phyloP scores from a whole-genome alignment of 2,329 filamentous ascomycete species.

The Decorospora gaudefroyi region DNA sequence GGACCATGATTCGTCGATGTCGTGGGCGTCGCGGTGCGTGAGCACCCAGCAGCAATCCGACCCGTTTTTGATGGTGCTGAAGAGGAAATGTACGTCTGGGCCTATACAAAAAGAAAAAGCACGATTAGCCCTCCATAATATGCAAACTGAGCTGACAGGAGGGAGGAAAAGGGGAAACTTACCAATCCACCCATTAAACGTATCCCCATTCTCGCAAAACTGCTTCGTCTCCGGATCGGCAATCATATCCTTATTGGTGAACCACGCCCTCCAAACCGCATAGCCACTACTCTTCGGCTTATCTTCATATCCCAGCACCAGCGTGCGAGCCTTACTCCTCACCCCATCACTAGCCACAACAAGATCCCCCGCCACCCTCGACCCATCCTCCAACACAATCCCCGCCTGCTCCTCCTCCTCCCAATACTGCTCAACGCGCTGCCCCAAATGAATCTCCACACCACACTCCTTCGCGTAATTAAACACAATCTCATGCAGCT shows the following conservation, averaged over 20 bases:
- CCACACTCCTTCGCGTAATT: conserved; percentile 60
- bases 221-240: conserved; percentile 46
- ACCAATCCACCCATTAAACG: conserved; percentile 48
- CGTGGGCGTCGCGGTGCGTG: conserved; percentile 43
- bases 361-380: conserved; percentile 55
- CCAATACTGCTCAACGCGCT: conserved; percentile 59
- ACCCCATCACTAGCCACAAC: conserved; percentile 60
- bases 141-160: background rate
- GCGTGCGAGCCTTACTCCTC: conserved; percentile 56
- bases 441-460: conserved; percentile 61
- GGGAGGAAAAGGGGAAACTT: background rate
- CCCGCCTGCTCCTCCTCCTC: conserved; percentile 58
- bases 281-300: conserved; percentile 60
- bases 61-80: conserved; percentile 45
- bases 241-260: conserved; percentile 46
- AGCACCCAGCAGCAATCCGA: conserved; percentile 47
- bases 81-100: conserved; percentile 48
- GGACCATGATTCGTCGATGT: conserved; percentile 46
- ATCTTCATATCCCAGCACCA: conserved; percentile 59
- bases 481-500: conserved; percentile 64
- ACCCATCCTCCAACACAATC: conserved; percentile 56
- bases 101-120: too few relatives aligned
- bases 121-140: background rate
- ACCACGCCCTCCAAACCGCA: conserved; percentile 58
- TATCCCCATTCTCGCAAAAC: conserved; percentile 47